Conservation (phyloP, 768 basidiomycete species). For the Russula griseocarnosa region DNA sequence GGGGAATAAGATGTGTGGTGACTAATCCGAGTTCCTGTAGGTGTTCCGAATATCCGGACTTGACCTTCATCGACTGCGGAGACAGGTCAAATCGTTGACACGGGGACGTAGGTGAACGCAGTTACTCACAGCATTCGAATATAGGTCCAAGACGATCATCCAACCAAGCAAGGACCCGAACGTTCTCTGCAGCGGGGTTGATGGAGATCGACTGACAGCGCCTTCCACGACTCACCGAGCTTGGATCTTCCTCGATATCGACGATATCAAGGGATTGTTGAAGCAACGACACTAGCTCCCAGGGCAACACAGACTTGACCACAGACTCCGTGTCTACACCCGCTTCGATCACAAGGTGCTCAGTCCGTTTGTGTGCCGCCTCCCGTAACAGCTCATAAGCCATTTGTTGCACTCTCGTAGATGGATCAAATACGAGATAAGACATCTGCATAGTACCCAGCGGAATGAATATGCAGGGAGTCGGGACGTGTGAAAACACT, state of each 20-base stretch:
- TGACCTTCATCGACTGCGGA: constrained; percentile 78
- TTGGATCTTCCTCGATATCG: constrained; percentile 40
- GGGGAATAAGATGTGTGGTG: constrained; percentile 61
- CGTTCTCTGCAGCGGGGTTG: constrained; percentile 36
- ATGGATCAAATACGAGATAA: constrained; percentile 66
- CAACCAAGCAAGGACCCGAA: constrained; percentile 77
- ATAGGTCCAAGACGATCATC: constrained; percentile 87
- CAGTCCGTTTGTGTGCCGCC: constrained; percentile 71
- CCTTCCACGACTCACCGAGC: constrained; percentile 6
- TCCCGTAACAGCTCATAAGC: constrained; percentile 67
- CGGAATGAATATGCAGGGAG: not conserved
- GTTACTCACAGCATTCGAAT: constrained; percentile 70
- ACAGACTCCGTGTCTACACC: constrained; percentile 67
- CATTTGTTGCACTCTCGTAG: constrained; percentile 66
- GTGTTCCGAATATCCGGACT: constrained; percentile 82
- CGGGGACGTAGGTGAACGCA: no score
- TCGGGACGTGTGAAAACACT: constrained; percentile 17
- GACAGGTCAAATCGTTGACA: constrained; percentile 8
- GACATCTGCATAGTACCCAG: constrained; percentile 54
- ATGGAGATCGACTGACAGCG: not conserved
- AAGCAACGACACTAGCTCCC: constrained; percentile 62
- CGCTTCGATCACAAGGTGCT: constrained; percentile 81
- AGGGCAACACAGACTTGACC: constrained; percentile 55
- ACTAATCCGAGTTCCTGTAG: constrained; percentile 69
- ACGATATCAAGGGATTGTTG: constrained; percentile 44